A percentile compares a stretch with the other conserved stretches of the same genome.
Evolutionary conservation across 495 filamentous ascomycete genomes (phyloP).

Genomic region (Lentithecium fluviatile): DNA sequence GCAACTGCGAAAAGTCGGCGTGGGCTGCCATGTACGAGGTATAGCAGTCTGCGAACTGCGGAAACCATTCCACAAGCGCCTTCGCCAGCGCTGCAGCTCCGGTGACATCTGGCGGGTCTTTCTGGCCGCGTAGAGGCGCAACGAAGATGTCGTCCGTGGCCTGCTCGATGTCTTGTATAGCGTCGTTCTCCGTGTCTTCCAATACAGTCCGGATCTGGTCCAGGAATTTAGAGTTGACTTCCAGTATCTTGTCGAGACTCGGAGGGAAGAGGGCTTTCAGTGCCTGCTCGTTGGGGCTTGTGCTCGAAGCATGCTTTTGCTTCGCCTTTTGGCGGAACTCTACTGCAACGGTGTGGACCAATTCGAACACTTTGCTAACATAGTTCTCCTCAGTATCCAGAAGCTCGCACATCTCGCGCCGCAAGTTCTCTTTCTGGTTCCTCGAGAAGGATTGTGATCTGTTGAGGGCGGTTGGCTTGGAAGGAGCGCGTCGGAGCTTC

Average conservation of each 20-base stretch:
- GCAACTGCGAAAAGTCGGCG: constrained; percentile 73
- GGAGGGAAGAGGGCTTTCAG: constrained; percentile 76
- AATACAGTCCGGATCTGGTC: constrained; percentile 69
- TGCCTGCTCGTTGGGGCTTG: constrained; percentile 69
- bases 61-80: constrained; percentile 82
- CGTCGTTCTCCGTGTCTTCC: constrained; percentile 80
- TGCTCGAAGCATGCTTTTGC: constrained; percentile 56
- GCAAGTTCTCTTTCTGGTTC: constrained; percentile 77
- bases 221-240: constrained; percentile 76
- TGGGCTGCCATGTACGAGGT: constrained; percentile 86
- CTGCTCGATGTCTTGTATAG: constrained; percentile 50
- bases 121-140: constrained; percentile 29
- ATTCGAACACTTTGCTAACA: constrained; percentile 76
- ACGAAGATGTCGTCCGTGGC: constrained; percentile 31
- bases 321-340: constrained; percentile 71
- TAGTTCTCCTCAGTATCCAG: constrained; percentile 94
- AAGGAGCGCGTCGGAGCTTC: constrained; percentile 81
- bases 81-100: constrained; percentile 74
- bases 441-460: constrained; percentile 69
- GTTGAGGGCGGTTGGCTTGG: constrained; percentile 75
- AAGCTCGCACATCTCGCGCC: constrained; percentile 86
- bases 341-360: constrained; percentile 71
- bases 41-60: constrained; percentile 83
- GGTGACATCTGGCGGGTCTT: constrained; percentile 58
- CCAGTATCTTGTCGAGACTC: constrained; percentile 71